Evolutionary conservation across 139 green algal genomes (phyloP).

Genomic region (Coelastrella sp.): DNA sequence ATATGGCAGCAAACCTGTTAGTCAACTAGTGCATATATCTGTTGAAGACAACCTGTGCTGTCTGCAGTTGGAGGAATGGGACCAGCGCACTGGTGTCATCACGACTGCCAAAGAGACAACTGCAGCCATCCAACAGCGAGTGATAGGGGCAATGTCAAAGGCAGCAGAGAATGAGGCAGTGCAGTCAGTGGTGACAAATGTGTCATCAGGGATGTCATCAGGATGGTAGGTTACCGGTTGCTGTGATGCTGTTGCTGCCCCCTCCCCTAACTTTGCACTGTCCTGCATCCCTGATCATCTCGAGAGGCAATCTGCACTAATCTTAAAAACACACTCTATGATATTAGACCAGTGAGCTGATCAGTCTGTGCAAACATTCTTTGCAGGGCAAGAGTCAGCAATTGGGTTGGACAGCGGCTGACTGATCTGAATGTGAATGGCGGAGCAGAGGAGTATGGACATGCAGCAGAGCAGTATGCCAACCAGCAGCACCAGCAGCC

Average conservation of each 20-base stretch:
- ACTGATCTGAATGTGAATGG: slow-evolving; percentile 12
- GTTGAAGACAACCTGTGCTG: background rate
- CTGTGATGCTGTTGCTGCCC: background rate
- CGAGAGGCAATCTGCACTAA: background rate
- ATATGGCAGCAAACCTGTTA: background rate
- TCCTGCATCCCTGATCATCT: background rate
- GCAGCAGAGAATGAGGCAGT: slow-evolving; percentile 39
- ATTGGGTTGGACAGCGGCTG: slow-evolving; percentile 11
- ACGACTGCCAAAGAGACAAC: slow-evolving; percentile 34
- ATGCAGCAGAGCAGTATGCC: background rate
- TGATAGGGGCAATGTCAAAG: slow-evolving; percentile 32
- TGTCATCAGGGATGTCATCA: slow-evolving; percentile 26
- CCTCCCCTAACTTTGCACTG: background rate
- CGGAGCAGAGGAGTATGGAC: background rate
- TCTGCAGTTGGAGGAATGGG: slow-evolving; percentile 36
- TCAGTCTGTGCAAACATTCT: background rate
- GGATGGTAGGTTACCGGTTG: background rate
- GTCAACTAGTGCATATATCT: background rate
- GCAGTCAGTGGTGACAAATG: slow-evolving; percentile 19
- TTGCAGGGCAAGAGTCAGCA: slow-evolving; percentile 31
- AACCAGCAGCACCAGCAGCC: background rate
- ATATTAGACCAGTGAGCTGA: background rate
- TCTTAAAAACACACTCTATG: background rate
- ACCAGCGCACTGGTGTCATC: slow-evolving; percentile 41
- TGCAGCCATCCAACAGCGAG: background rate